These are phyloP conservation scores for Phytophthora sansomeana DNA, from an alignment of 352 stramenopile species.

Conservation along the genomic window DNA sequence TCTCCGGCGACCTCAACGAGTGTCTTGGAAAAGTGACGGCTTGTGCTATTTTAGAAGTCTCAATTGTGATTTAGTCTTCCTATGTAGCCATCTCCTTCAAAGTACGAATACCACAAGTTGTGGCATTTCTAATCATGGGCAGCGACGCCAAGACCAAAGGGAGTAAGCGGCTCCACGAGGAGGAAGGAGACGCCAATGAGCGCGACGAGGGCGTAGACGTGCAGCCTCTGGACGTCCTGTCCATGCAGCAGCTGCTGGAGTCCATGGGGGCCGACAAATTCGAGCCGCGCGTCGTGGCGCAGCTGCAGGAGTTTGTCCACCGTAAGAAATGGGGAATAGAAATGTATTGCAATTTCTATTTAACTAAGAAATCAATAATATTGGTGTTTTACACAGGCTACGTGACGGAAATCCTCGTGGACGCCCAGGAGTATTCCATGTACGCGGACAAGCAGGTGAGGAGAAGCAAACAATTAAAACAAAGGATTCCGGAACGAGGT, in stretches of 20 bases:
- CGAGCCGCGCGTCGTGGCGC: constrained; percentile 79
- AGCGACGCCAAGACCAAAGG: constrained; percentile 52
- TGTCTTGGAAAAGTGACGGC: too few relatives aligned
- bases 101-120: constrained; percentile 18
- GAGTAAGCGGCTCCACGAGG: constrained; percentile 59
- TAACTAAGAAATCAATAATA: constrained; percentile 5
- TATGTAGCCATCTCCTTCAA: constrained; percentile 17
- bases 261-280: constrained; percentile 86
- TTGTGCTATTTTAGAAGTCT: too few relatives aligned
- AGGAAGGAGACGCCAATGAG: constrained; percentile 57
- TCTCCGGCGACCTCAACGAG: too few relatives aligned
- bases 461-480: too few relatives aligned
- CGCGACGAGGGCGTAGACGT: constrained; percentile 44
- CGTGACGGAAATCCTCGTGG: constrained; percentile 83
- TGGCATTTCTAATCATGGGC: constrained; percentile 50
- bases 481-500: too few relatives aligned
- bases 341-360: not conserved
- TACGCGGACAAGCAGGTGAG: constrained; percentile 77
- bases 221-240: constrained; percentile 67
- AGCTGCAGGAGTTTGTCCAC: constrained; percentile 88
- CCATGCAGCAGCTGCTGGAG: constrained; percentile 67
- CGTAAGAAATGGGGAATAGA: constrained; percentile 44
- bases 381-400: constrained; percentile 55
- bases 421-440: constrained; percentile 86
- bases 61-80: too few relatives aligned